Percentiles rank a stretch among this genome's conserved stretches.
Conservation (phyloP, 202 grass and related monocot species). For the Panicum hallii region DNA sequence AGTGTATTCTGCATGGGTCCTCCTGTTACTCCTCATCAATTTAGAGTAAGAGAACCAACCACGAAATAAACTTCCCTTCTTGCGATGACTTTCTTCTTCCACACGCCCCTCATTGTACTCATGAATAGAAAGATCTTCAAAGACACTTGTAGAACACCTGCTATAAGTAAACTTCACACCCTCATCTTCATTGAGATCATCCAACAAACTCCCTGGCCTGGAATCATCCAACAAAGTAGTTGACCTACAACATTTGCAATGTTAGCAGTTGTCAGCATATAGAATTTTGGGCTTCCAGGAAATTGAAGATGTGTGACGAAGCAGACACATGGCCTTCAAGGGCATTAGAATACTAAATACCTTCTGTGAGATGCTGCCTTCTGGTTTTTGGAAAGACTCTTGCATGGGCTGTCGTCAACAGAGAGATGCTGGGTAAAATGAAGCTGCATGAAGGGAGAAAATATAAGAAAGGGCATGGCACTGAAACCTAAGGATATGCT, state of each 20-base stretch:
- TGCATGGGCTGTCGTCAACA: constrained; percentile 51
- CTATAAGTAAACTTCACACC: constrained; percentile 37
- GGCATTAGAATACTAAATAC: constrained; percentile 47
- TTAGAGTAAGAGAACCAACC: constrained; percentile 64
- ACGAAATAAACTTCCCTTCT: constrained; percentile 53
- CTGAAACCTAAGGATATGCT: neutral
- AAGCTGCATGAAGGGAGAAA: constrained; percentile 57
- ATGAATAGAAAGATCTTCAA: constrained; percentile 36
- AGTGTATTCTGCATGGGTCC: constrained; percentile 45
- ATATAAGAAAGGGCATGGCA: constrained; percentile 24
- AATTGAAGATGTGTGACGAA: constrained; percentile 12
- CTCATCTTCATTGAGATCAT: constrained; percentile 49
- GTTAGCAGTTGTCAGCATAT: constrained; percentile 33
- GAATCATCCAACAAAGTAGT: constrained; percentile 48
- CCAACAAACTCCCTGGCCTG: constrained; percentile 41
- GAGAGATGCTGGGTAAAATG: constrained; percentile 78
- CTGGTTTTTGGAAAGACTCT: constrained; percentile 36
- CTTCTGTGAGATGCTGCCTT: constrained; percentile 53
- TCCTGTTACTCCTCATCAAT: constrained; percentile 57
- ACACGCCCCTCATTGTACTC: constrained; percentile 27
- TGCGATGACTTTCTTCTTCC: constrained; percentile 31
- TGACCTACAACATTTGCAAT: constrained; percentile 43
- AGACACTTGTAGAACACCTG: constrained; percentile 47
- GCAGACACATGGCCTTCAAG: constrained; percentile 6
- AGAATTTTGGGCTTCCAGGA: neutral